A percentile compares a stretch with the other conserved stretches of the same genome.
phyloP scores from a whole-genome alignment of 2,329 filamentous ascomycete genomes.

The Stromatinia cepivora region DNA sequence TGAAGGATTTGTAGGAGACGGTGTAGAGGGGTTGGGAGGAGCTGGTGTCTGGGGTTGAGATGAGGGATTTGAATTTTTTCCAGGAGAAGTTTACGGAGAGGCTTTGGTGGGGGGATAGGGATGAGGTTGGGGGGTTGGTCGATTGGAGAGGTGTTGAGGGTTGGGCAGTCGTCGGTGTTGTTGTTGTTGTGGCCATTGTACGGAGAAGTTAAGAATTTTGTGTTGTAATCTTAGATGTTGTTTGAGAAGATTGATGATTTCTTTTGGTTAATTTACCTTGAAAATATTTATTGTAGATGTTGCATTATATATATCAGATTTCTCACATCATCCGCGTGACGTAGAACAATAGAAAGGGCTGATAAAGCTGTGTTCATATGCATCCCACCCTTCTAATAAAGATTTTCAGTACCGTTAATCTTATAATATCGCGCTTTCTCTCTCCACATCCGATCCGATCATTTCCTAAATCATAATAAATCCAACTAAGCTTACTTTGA shows the following conservation, averaged over 20 bases:
- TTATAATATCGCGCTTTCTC: background rate
- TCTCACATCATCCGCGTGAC: background rate
- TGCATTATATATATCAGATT: background rate
- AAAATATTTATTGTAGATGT: background rate
- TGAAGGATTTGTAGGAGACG: constrained; percentile 26
- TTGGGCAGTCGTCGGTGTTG: background rate
- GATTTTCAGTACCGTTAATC: too few relatives aligned
- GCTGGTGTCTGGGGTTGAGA: constrained; percentile 4
- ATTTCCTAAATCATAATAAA: background rate
- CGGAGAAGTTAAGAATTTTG: too few relatives aligned
- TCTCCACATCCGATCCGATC: background rate
- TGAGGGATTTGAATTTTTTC: constrained; percentile 28
- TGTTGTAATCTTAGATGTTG: background rate
- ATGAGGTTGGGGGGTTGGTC: background rate
- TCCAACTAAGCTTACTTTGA: constrained; percentile 6
- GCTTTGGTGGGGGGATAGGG: background rate
- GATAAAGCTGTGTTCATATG: background rate
- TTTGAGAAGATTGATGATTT: background rate
- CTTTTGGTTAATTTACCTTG: background rate
- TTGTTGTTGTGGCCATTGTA: background rate
- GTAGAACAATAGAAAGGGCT: background rate
- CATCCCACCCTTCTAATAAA: background rate
- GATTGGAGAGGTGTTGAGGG: background rate
- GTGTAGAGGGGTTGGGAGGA: constrained; percentile 24
- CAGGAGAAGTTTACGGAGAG: constrained; percentile 30